Conservation (phyloP, 257 asterid genomes). For the Fraxinus anomala region DNA sequence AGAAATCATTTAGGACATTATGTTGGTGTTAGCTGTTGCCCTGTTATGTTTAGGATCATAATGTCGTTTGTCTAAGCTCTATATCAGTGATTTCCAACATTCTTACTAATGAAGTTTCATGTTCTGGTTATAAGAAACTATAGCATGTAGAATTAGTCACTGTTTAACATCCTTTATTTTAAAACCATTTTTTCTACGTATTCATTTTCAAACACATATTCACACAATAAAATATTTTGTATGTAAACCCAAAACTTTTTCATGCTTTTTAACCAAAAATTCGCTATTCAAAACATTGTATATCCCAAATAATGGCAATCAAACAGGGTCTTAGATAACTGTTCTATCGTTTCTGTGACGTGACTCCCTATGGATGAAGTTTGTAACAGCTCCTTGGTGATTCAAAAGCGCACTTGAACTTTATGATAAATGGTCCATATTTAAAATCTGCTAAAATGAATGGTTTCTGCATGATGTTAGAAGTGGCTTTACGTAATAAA, state of each 20-base stretch:
- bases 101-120: not conserved
- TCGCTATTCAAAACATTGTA: no score
- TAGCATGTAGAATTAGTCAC: not conserved
- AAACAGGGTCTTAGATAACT: not conserved
- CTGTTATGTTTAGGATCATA: not conserved
- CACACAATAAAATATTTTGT: no score
- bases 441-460: not conserved
- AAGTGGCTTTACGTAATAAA: not conserved
- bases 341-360: not conserved
- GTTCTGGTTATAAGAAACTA: not conserved
- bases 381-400: not conserved
- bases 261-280: no score
- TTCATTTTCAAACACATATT: no score
- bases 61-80: not conserved
- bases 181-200: no score
- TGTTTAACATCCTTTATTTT: no score
- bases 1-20: not conserved
- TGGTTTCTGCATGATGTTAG: not conserved
- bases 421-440: not conserved
- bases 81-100: not conserved
- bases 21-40: not conserved
- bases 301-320: no score
- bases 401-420: not conserved
- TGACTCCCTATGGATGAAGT: not conserved
- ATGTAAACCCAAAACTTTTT: no score